Evolutionary conservation across 176 grass and related monocot species (phyloP), one percentile per base, ranked within the genome.

Genomic region (Ensete ventricosum): DNA sequence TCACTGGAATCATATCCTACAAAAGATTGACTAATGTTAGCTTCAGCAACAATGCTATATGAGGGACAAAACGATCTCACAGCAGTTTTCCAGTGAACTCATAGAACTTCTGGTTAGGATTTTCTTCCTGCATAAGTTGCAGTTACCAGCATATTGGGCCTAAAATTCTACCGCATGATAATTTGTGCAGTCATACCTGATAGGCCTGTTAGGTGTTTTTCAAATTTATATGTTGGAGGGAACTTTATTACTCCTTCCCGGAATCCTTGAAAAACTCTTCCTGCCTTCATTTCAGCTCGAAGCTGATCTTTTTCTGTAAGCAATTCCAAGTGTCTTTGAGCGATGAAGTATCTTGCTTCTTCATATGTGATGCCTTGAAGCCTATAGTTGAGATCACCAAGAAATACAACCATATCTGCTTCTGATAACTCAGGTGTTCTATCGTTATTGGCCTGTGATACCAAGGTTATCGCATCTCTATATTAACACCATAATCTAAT

Each of bases 361-460:
- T 98, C 94, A 80, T 93, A 98, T 14, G 94, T 83, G 52, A 93
- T 80, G 74, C 71, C 68, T 76, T 85, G 75, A 74, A 98, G 81
- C 24, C 94, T 85, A 77, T 98, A 98, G 81, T 98, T 98, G 26
- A 98, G 89, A 66, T 98, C 94, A 85, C 94, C 94, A 77, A 98
- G 82, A 88, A 98, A 98, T 34, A 98, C 77, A 75, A 91, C 76
- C 94, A 98, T 87, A 80, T 98, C 90, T 29, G 29, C 77, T 66
- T 98, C 82, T 67, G 94, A 87, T 69, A 98, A 69, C 54, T 93
- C 88, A 20, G 85, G 87, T 50, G 73, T 88, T 85, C 77, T 87
- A 81, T 71, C 81, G 34, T 55, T 50, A 24, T 52, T 84, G 64
- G 78, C 79, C 90, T 97, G 76, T 49, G 9, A 86, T 62, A 77